Evolutionary conservation across 768 basidiomycete genomes (phyloP).

Genomic region (Calocybe indica): DNA sequence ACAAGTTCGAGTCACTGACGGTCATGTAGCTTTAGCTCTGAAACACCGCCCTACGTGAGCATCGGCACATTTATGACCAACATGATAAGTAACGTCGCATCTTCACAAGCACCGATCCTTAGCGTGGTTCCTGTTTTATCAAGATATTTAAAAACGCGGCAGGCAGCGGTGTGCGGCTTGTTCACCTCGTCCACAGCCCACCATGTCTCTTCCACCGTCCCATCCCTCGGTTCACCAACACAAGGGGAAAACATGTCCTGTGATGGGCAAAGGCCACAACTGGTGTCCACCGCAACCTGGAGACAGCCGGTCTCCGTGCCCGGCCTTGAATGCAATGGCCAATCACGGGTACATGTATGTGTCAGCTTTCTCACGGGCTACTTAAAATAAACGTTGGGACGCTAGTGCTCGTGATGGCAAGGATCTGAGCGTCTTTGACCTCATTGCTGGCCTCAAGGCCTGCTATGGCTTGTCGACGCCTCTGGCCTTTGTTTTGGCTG

Average conservation of each 20-base stretch:
- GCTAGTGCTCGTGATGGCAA: conserved; percentile 47
- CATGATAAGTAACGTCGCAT: too few relatives aligned
- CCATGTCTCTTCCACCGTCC: too few relatives aligned
- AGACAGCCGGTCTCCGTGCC: conserved; percentile 63
- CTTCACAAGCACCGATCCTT: too few relatives aligned
- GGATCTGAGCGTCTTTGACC: conserved; percentile 33
- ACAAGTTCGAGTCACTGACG: too few relatives aligned
- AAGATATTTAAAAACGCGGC: too few relatives aligned
- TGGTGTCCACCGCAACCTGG: conserved; percentile 39
- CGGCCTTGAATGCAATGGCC: conserved; percentile 68
- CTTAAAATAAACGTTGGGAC: not conserved
- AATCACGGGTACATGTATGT: conserved; percentile 74
- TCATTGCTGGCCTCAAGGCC: conserved; percentile 36
- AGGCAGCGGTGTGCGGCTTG: too few relatives aligned
- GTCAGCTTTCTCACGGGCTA: conserved; percentile 1
- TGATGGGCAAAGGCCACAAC: conserved; percentile 31
- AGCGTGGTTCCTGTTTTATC: too few relatives aligned
- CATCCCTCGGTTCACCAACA: too few relatives aligned
- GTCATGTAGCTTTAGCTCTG: too few relatives aligned
- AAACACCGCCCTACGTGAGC: too few relatives aligned
- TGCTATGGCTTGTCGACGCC: conserved; percentile 47
- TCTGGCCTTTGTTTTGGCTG: conserved; percentile 41
- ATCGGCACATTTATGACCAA: too few relatives aligned
- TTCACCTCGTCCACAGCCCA: too few relatives aligned
- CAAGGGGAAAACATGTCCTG: conserved; percentile 29